Percentiles rank a stretch among this genome's conserved stretches.
phyloP scores from a whole-genome alignment of 257 asterid species.

The Rubia yunnanensis region DNA sequence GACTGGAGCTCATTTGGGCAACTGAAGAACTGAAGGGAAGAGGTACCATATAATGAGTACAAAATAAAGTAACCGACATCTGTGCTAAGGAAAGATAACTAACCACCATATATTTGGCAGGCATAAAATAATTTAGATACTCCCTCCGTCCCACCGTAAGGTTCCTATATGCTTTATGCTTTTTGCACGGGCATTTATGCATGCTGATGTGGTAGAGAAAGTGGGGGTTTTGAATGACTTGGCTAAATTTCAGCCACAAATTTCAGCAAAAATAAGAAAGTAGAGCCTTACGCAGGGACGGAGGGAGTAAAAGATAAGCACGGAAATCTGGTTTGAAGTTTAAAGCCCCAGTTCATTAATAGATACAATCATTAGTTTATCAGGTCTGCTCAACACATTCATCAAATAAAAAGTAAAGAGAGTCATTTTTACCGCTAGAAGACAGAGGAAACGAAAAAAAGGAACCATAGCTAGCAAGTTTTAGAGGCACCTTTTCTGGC shows the following conservation, averaged over 20 bases:
- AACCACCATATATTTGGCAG: neutral
- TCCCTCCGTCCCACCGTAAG: no score
- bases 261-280: no score
- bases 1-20: neutral
- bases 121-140: neutral
- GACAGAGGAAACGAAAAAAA: neutral
- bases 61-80: neutral
- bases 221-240: no score
- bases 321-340: neutral
- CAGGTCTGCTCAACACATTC: neutral
- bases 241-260: no score
- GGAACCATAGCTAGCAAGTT: neutral
- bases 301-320: no score
- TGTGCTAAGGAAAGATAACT: neutral
- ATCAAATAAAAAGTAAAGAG: neutral
- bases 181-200: no score
- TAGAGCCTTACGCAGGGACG: no score
- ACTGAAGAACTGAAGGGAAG: no score
- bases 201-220: no score
- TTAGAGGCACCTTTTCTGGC: slow-evolving; percentile 44
- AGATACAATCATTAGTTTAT: neutral
- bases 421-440: neutral
- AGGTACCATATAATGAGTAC: neutral
- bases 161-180: no score
- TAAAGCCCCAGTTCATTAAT: neutral